Conservation (phyloP, 2,329 filamentous ascomycete species). For the Berkeleyomyces basicola region DNA sequence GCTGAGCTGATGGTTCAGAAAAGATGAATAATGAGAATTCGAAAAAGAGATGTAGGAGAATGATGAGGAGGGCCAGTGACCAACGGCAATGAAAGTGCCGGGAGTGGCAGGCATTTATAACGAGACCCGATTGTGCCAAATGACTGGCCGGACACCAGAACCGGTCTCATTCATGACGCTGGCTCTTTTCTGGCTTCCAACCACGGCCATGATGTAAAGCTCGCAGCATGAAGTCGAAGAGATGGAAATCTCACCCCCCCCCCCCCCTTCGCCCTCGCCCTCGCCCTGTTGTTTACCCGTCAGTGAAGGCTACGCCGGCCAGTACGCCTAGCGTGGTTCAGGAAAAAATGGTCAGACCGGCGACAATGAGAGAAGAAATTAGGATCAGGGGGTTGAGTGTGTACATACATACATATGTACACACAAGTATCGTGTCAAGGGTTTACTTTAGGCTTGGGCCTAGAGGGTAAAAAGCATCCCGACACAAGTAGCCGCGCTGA, state of each 20-base stretch:
- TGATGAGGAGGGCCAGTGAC: background rate
- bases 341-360: too few relatives aligned
- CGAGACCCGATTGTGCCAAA: background rate
- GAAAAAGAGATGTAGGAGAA: background rate
- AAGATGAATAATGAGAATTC: background rate
- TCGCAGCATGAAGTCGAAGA: background rate
- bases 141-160: background rate
- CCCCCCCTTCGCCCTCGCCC: too few relatives aligned
- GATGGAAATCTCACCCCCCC: background rate
- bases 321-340: too few relatives aligned
- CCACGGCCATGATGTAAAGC: background rate
- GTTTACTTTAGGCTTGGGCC: too few relatives aligned
- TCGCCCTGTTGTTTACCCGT: too few relatives aligned
- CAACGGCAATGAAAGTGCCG: background rate
- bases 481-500: too few relatives aligned
- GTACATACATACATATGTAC: too few relatives aligned
- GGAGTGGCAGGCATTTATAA: background rate
- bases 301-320: too few relatives aligned
- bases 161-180: background rate
- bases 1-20: background rate
- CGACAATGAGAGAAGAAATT: too few relatives aligned
- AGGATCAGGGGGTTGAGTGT: too few relatives aligned
- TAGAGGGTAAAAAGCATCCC: too few relatives aligned
- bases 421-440: too few relatives aligned
- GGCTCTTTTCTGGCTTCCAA: background rate